phyloP scores from a whole-genome alignment of 805 yeast genomes.

The Starmerella stellata region DNA sequence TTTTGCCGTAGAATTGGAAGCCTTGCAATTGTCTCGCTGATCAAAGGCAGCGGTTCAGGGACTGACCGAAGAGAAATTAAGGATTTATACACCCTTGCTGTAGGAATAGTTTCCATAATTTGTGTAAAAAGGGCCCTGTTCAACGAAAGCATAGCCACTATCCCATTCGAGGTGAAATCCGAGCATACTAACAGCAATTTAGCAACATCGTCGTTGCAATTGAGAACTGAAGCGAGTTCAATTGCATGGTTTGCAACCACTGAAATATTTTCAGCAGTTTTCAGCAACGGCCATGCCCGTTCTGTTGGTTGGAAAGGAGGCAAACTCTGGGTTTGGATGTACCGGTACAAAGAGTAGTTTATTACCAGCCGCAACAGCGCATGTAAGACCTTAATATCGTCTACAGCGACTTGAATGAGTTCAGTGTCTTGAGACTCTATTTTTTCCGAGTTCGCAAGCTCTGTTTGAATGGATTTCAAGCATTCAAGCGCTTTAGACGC shows the following conservation, averaged over 20 bases:
- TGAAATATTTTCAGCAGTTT: no score
- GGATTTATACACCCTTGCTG: conserved; percentile 46
- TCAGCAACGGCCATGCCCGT: neutral
- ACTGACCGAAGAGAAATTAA: conserved; percentile 41
- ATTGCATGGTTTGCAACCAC: no score
- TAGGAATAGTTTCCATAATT: conserved; percentile 24
- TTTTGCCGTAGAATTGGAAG: conserved; percentile 41
- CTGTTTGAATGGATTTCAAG: conserved; percentile 1
- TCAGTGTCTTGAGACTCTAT: conserved; percentile 3
- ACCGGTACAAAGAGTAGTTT: conserved; percentile 53
- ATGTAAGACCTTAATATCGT: conserved; percentile 64
- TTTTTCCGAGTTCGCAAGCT: neutral
- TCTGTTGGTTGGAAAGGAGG: neutral
- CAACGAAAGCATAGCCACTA: conserved; percentile 5
- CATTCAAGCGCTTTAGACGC: conserved; percentile 1
- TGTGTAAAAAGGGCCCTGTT: neutral
- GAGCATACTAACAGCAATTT: conserved; percentile 21
- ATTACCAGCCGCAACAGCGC: conserved; percentile 46
- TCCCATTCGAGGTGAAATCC: neutral
- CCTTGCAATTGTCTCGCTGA: conserved; percentile 34
- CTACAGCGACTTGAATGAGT: conserved; percentile 45
- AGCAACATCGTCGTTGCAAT: conserved; percentile 17
- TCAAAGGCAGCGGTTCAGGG: conserved; percentile 29
- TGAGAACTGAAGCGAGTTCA: conserved; percentile 3
- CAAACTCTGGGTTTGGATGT: conserved; percentile 20